Conservation (phyloP, 2,329 filamentous ascomycete species). For the Phialemoniopsis sp. region DNA sequence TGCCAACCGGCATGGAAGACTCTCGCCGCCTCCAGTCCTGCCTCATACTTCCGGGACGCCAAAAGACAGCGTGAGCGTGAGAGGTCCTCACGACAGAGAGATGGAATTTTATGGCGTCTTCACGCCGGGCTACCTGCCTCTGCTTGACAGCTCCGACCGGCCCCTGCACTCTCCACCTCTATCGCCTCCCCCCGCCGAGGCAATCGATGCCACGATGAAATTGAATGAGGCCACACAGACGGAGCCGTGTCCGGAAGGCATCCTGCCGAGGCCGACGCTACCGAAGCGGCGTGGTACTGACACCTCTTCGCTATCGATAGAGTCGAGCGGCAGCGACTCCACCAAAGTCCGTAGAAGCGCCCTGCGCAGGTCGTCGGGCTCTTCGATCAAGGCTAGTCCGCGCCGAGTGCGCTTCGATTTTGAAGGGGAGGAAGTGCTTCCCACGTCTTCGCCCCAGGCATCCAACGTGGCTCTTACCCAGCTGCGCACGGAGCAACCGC, state of each 20-base stretch:
- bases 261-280: conserved; percentile 7
- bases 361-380: conserved; percentile 51
- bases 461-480: conserved; percentile 3
- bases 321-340: conserved; percentile 47
- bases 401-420: conserved; percentile 61
- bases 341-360: conserved; percentile 44
- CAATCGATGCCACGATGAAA: not conserved
- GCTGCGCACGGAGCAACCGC: not conserved
- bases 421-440: conserved; percentile 55
- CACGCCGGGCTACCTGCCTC: conserved; percentile 57
- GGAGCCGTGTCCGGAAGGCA: not conserved
- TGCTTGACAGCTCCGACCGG: conserved; percentile 45
- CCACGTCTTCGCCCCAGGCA: conserved; percentile 49
- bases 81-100: conserved; percentile 49
- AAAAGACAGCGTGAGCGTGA: conserved; percentile 28
- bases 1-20: conserved; percentile 6
- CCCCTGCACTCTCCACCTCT: conserved; percentile 12
- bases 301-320: conserved; percentile 43
- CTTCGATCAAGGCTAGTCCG: conserved; percentile 47
- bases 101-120: conserved; percentile 59
- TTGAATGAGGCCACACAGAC: not conserved
- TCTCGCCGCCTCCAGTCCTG: conserved; percentile 33
- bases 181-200: conserved; percentile 9
- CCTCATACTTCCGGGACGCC: conserved; percentile 30
- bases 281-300: conserved; percentile 37